A percentile compares a stretch with the other conserved stretches of the same genome.
Evolutionary conservation across 2,329 filamentous ascomycete genomes (phyloP).

Genomic region (Akanthomyces dipterigenus): DNA sequence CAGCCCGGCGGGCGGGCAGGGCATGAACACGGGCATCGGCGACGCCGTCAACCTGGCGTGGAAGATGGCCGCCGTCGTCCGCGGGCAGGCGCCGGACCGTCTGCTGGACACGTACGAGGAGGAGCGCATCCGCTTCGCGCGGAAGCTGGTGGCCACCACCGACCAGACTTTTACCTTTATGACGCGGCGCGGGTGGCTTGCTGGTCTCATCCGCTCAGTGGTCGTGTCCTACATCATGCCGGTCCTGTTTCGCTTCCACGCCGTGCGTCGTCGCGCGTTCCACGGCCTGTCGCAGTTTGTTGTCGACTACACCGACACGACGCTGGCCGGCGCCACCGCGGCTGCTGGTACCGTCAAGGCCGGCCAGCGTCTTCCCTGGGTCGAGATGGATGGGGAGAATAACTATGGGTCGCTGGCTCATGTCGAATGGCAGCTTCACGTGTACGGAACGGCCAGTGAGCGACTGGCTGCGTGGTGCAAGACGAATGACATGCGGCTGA

Average conservation of each 20-base stretch:
- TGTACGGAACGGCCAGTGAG: constrained; percentile 2
- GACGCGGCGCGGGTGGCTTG: background rate
- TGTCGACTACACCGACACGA: background rate
- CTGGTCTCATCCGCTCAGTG: background rate
- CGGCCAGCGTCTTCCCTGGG: constrained; percentile 8
- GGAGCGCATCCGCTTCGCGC: constrained; percentile 15
- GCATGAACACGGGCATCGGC: constrained; percentile 31
- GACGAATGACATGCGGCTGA: background rate
- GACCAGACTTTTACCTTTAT: background rate
- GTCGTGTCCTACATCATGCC: background rate
- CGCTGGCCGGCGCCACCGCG: background rate
- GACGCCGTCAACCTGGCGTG: constrained; percentile 29
- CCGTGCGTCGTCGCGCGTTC: background rate
- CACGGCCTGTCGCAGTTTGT: background rate
- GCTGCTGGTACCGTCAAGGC: background rate
- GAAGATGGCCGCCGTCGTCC: constrained; percentile 25
- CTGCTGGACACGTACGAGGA: constrained; percentile 21
- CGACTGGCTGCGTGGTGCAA: background rate
- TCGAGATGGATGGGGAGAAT: background rate
- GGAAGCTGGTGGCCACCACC: background rate
- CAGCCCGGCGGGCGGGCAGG: constrained; percentile 29
- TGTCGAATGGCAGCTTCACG: constrained; percentile 10
- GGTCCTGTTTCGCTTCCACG: background rate
- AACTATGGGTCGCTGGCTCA: background rate
- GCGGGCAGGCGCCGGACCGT: constrained; percentile 10